Evolutionary conservation across 2,329 filamentous ascomycete species (phyloP).

Genomic region (Aspergillus thermomutatus): DNA sequence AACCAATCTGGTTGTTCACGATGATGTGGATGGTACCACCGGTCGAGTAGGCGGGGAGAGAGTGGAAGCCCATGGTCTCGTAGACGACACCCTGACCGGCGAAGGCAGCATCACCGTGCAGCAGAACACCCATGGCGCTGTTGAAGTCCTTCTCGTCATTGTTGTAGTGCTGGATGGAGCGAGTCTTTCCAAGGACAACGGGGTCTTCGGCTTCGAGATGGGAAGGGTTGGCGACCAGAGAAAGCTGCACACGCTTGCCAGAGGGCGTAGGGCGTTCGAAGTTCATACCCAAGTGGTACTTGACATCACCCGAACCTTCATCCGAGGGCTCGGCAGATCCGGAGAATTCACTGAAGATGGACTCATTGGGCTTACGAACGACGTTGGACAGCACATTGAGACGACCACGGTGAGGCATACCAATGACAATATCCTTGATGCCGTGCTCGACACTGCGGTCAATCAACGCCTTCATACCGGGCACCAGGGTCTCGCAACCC

Average conservation of each 20-base stretch:
- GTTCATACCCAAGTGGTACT: conserved; percentile 99
- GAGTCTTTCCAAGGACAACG: conserved; percentile 94
- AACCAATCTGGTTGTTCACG: conserved; percentile 99
- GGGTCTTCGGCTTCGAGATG: conserved; percentile 98
- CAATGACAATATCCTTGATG: conserved; percentile 98
- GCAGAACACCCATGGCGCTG: conserved; percentile 89
- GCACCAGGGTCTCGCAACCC: conserved; percentile 93
- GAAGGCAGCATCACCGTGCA: conserved; percentile 97
- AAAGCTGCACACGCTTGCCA: conserved; percentile 98
- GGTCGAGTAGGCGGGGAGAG: conserved; percentile 91
- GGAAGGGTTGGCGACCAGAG: conserved; percentile 95
- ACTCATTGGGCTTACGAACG: conserved; percentile 98
- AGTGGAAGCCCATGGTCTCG: conserved; percentile 96
- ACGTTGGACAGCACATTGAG: conserved; percentile 98
- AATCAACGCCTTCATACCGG: conserved; percentile 98
- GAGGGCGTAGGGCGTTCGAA: conserved; percentile 98
- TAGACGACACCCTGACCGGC: conserved; percentile 96
- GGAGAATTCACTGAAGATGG: conserved; percentile 97
- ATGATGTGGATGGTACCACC: conserved; percentile 96
- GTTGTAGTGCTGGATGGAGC: conserved; percentile 98
- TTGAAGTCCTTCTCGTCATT: conserved; percentile 86
- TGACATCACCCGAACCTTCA: conserved; percentile 97
- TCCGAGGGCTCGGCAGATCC: conserved; percentile 83
- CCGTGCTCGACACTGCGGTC: conserved; percentile 98
- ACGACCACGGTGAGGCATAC: conserved; percentile 98